Conservation (phyloP, 495 filamentous ascomycete genomes). For the Neurospora intermedia region DNA sequence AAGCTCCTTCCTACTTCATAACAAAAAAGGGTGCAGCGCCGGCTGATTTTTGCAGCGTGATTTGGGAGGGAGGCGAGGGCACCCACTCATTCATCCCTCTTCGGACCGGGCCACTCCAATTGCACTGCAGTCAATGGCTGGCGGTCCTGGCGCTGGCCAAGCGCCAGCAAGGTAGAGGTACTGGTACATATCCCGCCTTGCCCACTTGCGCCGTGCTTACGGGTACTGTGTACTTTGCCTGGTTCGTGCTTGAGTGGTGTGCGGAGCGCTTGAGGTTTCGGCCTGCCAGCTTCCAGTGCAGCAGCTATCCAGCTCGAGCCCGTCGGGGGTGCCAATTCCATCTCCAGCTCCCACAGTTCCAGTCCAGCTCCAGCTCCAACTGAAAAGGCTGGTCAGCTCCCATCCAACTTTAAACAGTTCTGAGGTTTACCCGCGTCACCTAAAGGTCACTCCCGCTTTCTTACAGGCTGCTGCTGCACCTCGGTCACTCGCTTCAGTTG, state of each 20-base stretch:
- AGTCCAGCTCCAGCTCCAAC: not conserved
- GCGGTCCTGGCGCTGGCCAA: not conserved
- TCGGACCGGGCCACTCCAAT: conserved; percentile 5
- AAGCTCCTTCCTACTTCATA: conserved; percentile 27
- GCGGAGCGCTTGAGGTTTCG: not conserved
- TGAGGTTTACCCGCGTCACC: not conserved
- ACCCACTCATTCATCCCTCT: conserved; percentile 9
- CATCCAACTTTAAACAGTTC: not conserved
- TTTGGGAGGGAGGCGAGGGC: conserved; percentile 14
- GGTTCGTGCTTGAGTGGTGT: not conserved
- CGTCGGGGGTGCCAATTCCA: not conserved
- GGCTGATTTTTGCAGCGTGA: conserved; percentile 24
- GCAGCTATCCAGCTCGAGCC: not conserved
- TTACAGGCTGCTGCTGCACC: not conserved
- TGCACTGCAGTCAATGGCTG: not conserved
- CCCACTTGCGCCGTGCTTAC: conserved; percentile 8
- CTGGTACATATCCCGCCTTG: conserved; percentile 7
- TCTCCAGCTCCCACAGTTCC: not conserved
- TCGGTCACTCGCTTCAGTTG: not conserved
- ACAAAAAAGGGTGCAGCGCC: conserved; percentile 27
- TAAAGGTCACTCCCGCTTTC: not conserved
- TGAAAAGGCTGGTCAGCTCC: not conserved
- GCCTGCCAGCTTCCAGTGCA: not conserved
- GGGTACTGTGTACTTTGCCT: conserved; percentile 13
- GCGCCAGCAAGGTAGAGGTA: conserved; percentile 3